phyloP scores from a whole-genome alignment of 2,329 filamentous ascomycete genomes.

The Nigrospora oryzae region DNA sequence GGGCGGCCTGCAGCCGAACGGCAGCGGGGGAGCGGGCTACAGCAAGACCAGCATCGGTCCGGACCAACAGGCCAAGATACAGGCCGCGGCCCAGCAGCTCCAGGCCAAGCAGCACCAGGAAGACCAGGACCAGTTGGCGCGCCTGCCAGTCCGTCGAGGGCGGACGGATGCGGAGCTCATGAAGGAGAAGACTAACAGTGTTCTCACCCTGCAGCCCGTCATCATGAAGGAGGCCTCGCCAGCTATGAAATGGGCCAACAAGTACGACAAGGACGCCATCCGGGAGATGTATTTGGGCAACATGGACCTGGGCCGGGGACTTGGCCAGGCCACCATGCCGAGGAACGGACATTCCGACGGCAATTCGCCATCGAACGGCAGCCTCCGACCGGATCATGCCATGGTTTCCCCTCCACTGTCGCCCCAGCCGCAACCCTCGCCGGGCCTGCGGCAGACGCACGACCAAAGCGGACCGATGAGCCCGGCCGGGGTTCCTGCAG shows the following conservation, averaged over 20 bases:
- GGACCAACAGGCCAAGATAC: conserved; percentile 88
- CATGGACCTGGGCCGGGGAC: conserved; percentile 60
- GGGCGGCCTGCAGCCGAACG: conserved; percentile 30
- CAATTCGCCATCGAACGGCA: conserved; percentile 21
- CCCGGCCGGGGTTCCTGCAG: conserved; percentile 2
- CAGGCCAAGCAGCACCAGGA: conserved; percentile 60
- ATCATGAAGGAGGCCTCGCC: conserved; percentile 82
- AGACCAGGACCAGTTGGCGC: conserved; percentile 26
- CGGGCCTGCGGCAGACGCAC: conserved; percentile 4
- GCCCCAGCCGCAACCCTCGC: conserved; percentile 17
- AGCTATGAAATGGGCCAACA: conserved; percentile 93
- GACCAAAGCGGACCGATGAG: conserved; percentile 1
- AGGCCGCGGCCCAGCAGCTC: conserved; percentile 79
- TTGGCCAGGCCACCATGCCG: conserved; percentile 35
- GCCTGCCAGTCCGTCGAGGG: conserved; percentile 36
- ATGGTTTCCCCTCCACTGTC: conserved; percentile 27
- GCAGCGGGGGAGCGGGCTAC: conserved; percentile 24
- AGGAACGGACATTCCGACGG: conserved; percentile 24
- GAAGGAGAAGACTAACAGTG: conserved; percentile 75
- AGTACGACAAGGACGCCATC: conserved; percentile 85
- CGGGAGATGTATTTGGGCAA: conserved; percentile 80
- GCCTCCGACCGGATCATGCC: conserved; percentile 28
- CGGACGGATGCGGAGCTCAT: conserved; percentile 47
- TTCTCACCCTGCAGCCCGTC: conserved; percentile 77
- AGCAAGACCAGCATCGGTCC: conserved; percentile 82